Base-by-base conservation (phyloP, 2,329 filamentous ascomycete species). In the Clonostachys chloroleuca region DNA sequence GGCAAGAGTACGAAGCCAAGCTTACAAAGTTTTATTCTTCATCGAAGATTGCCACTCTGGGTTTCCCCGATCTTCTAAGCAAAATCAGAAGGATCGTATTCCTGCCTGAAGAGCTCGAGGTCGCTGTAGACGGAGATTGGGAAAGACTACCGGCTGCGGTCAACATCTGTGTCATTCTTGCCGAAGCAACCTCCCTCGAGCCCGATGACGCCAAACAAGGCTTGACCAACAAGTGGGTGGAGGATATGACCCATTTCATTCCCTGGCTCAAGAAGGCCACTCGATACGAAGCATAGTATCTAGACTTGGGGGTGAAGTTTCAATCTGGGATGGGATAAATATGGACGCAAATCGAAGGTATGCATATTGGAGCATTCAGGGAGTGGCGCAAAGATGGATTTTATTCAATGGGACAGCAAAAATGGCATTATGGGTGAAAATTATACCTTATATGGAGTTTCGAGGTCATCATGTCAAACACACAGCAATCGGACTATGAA, bases 31-130 rank as follows among this genome's bases (percentile, higher is more conserved):
- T 56, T 18, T 53, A 51, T 40, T 47, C 47, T 16, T 47, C 55
- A 5, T 43, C 44, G 9, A 24, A 37, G 2, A 39, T 52, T 6
- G 44, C 47, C 14, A 42, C 48, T 8, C 50, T 57, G 46, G 39
- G 48, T 17, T 59, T 56, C 49, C 14, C 43, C 12, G 50, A 56
- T 33, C 56, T 59, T 5, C 52, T 61, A 4, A 34, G 33, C 3
- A 54, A 47, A 16, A 51, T 66, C 33, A 50, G 53, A 12, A 52
- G 48, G 13, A 56, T 65, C 16, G 46, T 60, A 6, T 63, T 55
- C 16, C 20, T 61, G 6, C 46, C 49, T 5, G 64, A 67, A 44
- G 63, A 67, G 50, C 42, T 56, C 34, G 47, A 39, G 8, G 56
- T 56, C 5, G 47, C 65, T 30, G 43, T 41, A 12, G 47, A 40